Conservation (phyloP, 768 basidiomycete species). For the Scleroderma citrinum region DNA sequence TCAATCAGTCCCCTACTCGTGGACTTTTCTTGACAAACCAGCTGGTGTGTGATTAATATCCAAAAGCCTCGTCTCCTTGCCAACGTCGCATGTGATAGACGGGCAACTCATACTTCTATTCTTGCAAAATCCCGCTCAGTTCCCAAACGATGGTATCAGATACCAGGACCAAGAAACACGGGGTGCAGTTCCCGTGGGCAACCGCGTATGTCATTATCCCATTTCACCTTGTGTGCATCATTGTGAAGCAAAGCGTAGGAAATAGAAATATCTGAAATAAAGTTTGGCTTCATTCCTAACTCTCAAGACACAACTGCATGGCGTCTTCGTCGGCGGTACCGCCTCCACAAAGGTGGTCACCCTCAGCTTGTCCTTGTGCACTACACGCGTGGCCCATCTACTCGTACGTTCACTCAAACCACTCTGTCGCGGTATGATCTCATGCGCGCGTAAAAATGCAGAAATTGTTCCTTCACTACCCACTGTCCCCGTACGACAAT, state of each 20-base stretch:
- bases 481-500: constrained; percentile 59
- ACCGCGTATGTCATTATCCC: constrained; percentile 42
- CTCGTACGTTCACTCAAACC: constrained; percentile 60
- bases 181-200: constrained; percentile 40
- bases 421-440: too few relatives aligned
- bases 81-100: constrained; percentile 34
- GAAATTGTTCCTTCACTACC: constrained; percentile 54
- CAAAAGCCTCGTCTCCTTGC: not conserved
- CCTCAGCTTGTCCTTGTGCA: constrained; percentile 71
- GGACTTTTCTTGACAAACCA: constrained; percentile 77
- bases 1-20: constrained; percentile 55
- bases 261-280: constrained; percentile 69
- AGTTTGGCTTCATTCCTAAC: constrained; percentile 72
- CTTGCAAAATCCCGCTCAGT: constrained; percentile 50
- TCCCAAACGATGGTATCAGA: constrained; percentile 73
- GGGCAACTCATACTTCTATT: constrained; percentile 64
- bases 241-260: constrained; percentile 53
- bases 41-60: constrained; percentile 41
- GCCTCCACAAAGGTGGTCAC: constrained; percentile 68
- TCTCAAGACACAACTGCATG: constrained; percentile 56
- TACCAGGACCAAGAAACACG: constrained; percentile 70
- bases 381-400: constrained; percentile 59
- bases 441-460: constrained; percentile 23
- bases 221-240: too few relatives aligned
- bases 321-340: constrained; percentile 65